These are phyloP conservation scores for Pseudozyma hubeiensis DNA, from an alignment of 1,284 basidiomycete genomes.

Conservation along the genomic window DNA sequence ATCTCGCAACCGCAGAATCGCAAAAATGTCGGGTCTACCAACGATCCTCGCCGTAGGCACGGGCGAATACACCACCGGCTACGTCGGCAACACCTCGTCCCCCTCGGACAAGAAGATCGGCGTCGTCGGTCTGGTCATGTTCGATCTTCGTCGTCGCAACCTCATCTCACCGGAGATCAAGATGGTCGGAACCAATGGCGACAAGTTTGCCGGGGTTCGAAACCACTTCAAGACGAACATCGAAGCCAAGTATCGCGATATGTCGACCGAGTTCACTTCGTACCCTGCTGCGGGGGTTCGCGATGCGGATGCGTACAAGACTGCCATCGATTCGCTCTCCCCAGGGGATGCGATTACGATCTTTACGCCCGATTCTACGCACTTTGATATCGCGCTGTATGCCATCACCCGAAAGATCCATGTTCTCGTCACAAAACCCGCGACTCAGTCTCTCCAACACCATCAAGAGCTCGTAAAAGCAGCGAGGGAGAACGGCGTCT, in stretches of 20 bases:
- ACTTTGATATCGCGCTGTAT: slow-evolving; percentile 84
- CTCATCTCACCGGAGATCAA: slow-evolving; percentile 78
- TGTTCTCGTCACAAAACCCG: slow-evolving; percentile 91
- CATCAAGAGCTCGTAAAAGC: slow-evolving; percentile 81
- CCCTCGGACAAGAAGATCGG: slow-evolving; percentile 91
- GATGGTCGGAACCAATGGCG: slow-evolving; percentile 86
- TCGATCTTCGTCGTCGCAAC: slow-evolving; percentile 85
- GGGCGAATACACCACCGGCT: slow-evolving; percentile 82
- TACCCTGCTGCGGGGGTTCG: slow-evolving; percentile 79
- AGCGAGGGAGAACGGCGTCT: slow-evolving; percentile 81
- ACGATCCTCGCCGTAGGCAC: slow-evolving; percentile 47
- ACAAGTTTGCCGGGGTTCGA: slow-evolving; percentile 85
- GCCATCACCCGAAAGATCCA: slow-evolving; percentile 86
- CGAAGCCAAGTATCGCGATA: slow-evolving; percentile 82
- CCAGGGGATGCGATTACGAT: slow-evolving; percentile 88
- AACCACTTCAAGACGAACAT: slow-evolving; percentile 86
- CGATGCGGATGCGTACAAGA: slow-evolving; percentile 86
- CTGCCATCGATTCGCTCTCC: slow-evolving; percentile 81
- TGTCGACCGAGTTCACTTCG: slow-evolving; percentile 83
- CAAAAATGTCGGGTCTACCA: slow-evolving; percentile 26
- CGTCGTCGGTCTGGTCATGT: slow-evolving; percentile 88
- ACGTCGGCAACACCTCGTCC: slow-evolving; percentile 87
- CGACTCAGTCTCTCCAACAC: slow-evolving; percentile 84
- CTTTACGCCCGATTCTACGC: slow-evolving; percentile 82
- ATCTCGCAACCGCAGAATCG: neutral